Evolutionary conservation across 2,329 filamentous ascomycete species (phyloP).

Genomic region (Neurospora sp.): DNA sequence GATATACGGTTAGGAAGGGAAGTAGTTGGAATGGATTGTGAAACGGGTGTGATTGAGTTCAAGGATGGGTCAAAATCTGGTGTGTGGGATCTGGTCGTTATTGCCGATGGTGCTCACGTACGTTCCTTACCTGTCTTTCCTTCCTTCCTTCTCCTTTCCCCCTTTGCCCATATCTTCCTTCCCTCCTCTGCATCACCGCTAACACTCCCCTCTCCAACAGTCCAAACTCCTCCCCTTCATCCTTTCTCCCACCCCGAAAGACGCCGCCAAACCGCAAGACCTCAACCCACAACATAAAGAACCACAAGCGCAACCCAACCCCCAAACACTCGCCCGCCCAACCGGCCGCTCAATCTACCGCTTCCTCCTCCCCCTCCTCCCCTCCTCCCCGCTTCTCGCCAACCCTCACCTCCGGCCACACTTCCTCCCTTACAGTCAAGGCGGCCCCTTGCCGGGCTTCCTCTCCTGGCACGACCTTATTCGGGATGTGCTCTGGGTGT

Average conservation of each 20-base stretch:
- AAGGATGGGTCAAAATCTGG: slow-evolving; percentile 1
- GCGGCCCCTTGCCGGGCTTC: slow-evolving; percentile 6
- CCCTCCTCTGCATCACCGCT: background rate
- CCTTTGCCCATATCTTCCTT: no score
- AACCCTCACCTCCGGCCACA: background rate
- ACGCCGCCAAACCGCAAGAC: background rate
- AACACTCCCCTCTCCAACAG: background rate
- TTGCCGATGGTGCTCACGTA: slow-evolving; percentile 14
- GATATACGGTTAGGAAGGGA: slow-evolving; percentile 5
- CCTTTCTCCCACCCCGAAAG: background rate
- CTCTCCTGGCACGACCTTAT: slow-evolving; percentile 2
- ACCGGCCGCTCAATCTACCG: slow-evolving; percentile 14
- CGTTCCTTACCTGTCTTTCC: background rate
- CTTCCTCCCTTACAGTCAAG: background rate
- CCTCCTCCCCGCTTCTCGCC: slow-evolving; percentile 4
- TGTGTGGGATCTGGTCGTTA: slow-evolving; percentile 6
- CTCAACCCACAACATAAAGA: background rate
- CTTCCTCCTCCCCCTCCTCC: slow-evolving; percentile 10
- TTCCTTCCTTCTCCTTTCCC: background rate
- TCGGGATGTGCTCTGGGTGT: slow-evolving; percentile 8
- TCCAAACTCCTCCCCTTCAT: background rate
- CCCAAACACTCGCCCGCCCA: background rate
- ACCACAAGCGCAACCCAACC: background rate
- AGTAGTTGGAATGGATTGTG: slow-evolving; percentile 6
- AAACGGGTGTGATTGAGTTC: slow-evolving; percentile 3